Percentiles rank a stretch among this genome's conserved stretches.
Conservation (phyloP, 305 asterid species). For the Solanum chacoense region DNA sequence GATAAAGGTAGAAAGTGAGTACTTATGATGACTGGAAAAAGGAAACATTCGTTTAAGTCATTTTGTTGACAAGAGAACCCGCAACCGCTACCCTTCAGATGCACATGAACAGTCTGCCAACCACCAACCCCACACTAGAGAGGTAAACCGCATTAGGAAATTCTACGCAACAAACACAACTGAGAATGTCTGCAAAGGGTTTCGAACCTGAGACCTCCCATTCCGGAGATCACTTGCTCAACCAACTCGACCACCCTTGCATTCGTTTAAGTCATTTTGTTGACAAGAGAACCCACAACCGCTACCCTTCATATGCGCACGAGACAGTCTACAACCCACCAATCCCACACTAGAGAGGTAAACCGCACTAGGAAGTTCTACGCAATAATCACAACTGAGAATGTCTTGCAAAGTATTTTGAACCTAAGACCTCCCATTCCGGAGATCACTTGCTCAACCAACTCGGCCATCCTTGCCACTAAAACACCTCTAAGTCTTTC, state of each 20-base stretch:
- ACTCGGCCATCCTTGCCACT: not conserved
- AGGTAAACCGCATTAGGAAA: not conserved
- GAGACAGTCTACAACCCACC: not conserved
- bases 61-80: not conserved
- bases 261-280: not conserved
- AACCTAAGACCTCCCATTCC: not conserved
- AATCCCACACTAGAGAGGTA: too few relatives aligned
- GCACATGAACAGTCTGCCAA: not conserved
- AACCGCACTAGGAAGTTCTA: not conserved
- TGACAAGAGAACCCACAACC: not conserved
- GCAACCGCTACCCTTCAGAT: not conserved
- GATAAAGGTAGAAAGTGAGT: not conserved
- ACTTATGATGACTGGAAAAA: not conserved
- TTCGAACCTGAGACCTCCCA: not conserved
- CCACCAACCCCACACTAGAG: too few relatives aligned
- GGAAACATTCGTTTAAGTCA: not conserved
- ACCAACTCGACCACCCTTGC: not conserved
- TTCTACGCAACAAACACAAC: not conserved
- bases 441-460: not conserved
- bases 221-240: not conserved
- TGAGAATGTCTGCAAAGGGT: not conserved
- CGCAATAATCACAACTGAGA: not conserved
- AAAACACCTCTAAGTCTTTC: not conserved
- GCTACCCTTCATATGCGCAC: not conserved
- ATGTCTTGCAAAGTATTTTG: not conserved